Base-by-base conservation (phyloP, 495 filamentous ascomycete species). In the Evernia prunastri region DNA sequence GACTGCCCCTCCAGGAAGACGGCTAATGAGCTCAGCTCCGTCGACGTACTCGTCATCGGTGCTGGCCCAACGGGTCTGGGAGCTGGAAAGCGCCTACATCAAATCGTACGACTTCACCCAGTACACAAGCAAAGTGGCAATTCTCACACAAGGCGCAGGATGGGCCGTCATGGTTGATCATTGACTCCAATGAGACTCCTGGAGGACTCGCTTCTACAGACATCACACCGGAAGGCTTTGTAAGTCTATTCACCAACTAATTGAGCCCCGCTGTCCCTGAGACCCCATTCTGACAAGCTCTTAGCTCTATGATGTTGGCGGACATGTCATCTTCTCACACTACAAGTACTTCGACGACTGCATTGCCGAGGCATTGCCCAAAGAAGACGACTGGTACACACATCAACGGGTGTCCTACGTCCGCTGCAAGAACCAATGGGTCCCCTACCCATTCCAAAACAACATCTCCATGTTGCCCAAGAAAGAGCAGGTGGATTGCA, bases 301-400 rank as follows among this genome's bases (percentile, higher is more conserved):
- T 23, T 70, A 97, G 93, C 87, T 98, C 69, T 98, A 96, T 82
- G 94, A 98, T 82, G 94, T 98, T 71, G 94, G 94, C 74, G 94
- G 94, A 70, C 94, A 98, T 79, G 94, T 98, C 79, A 97, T 98
- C 77, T 98, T 98, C 85, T 98, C 94, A 66, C 94, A 98, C 84
- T 98, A 97, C 86, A 96, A 96, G 79, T 98, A 98, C 86, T 98
- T 98, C 76, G 94, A 98, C 79, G 95, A 98, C 80, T 96, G 91
- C 81, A 89, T 98, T 74, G 81, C 96, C 72, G 92, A 98, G 80
- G 94, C 94, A 62, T 85, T 98, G 53, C 95, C 94, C 67, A 90
- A 91, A 76, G 83, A 89, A 58, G 86, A 89, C 58, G 95, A 98
- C 81, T 98, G 94, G 94, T 96, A 90, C 77, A 91, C 85, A 61